phyloP scores from a whole-genome alignment of 2,329 filamentous ascomycete genomes.

The Pestalotiopsis sp. region DNA sequence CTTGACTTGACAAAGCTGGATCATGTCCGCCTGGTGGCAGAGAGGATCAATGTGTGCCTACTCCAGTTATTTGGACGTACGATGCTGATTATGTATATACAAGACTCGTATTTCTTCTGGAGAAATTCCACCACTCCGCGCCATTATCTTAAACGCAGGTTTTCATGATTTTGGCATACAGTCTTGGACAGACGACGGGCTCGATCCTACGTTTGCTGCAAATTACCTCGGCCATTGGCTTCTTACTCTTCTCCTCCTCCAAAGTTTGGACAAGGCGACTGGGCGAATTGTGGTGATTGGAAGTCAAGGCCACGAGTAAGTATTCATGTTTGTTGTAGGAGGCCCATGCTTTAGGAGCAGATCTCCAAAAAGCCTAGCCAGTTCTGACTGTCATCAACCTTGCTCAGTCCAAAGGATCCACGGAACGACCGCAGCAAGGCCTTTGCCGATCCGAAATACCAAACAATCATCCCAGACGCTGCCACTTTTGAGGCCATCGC shows the following conservation, averaged over 20 bases:
- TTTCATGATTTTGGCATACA: conserved; percentile 28
- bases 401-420: no score
- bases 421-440: no score
- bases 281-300: conserved; percentile 35
- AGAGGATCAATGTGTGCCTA: conserved; percentile 19
- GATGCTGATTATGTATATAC: neutral
- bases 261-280: conserved; percentile 35
- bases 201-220: conserved; percentile 34
- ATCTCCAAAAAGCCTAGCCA: neutral
- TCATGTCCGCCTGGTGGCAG: conserved; percentile 20
- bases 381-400: no score
- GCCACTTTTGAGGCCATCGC: no score
- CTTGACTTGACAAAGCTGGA: conserved; percentile 26
- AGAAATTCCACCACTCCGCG: conserved; percentile 28
- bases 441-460: no score
- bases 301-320: conserved; percentile 35
- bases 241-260: conserved; percentile 33
- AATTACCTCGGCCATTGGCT: conserved; percentile 38
- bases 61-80: neutral
- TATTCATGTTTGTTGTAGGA: neutral
- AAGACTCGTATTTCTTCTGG: conserved; percentile 19
- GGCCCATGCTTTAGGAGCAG: neutral
- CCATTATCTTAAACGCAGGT: conserved; percentile 28
- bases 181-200: conserved; percentile 34
- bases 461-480: no score